Evolutionary conservation across 306 rosid species (phyloP).

Genomic region (Datisca glomerata): DNA sequence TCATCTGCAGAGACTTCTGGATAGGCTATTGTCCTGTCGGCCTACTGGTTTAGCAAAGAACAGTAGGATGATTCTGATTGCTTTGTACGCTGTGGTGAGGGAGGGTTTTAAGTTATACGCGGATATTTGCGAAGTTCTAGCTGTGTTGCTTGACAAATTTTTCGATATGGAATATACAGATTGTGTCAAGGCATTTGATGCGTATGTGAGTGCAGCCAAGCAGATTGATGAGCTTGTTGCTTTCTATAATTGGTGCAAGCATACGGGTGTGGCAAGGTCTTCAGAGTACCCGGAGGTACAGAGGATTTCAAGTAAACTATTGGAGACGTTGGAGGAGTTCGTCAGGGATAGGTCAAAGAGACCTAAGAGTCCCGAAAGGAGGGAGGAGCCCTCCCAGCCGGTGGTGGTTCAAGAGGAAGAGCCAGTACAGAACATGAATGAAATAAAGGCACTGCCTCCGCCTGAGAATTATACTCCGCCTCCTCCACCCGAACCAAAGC

Average conservation of each 20-base stretch:
- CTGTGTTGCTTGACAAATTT: constrained; percentile 82
- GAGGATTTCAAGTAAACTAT: constrained; percentile 69
- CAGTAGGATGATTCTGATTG: constrained; percentile 67
- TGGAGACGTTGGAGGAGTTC: constrained; percentile 94
- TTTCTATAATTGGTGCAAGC: constrained; percentile 76
- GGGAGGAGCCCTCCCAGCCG: constrained; percentile 36
- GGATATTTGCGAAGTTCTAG: constrained; percentile 81
- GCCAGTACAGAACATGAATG: constrained; percentile 66
- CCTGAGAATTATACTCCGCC: constrained; percentile 85
- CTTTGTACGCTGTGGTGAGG: constrained; percentile 70
- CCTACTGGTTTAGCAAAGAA: constrained; percentile 93
- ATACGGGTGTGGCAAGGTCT: constrained; percentile 69
- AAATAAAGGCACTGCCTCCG: constrained; percentile 83
- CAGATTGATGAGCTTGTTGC: constrained; percentile 78
- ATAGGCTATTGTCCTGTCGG: constrained; percentile 74
- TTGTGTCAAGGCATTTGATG: constrained; percentile 85
- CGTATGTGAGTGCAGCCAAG: constrained; percentile 84
- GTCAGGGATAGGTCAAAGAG: constrained; percentile 84
- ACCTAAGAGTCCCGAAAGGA: constrained; percentile 79
- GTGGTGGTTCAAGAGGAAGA: constrained; percentile 53
- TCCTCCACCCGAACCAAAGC: constrained; percentile 40
- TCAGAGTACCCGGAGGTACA: constrained; percentile 94
- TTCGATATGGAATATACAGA: constrained; percentile 93
- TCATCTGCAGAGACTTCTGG: constrained; percentile 84
- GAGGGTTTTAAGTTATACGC: constrained; percentile 91